Conservation (phyloP, 345 rosid species). For the Firmiana major region DNA sequence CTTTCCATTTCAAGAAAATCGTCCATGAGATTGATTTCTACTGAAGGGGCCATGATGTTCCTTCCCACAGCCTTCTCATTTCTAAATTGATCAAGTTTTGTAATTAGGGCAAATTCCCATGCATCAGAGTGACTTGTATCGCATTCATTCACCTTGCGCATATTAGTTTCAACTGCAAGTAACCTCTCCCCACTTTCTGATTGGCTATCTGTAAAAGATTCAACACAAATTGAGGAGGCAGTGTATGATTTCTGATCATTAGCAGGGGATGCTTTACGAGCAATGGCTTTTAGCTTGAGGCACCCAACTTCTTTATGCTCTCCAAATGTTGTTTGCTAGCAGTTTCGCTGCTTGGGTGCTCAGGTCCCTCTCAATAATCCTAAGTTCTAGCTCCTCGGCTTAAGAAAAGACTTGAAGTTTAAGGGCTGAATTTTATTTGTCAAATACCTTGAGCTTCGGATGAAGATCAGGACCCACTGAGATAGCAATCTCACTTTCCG, state of each 20-base stretch:
- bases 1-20: constrained; percentile 96
- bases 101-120: constrained; percentile 29
- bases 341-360: constrained; percentile 85
- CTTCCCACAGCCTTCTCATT: constrained; percentile 35
- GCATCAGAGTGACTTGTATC: constrained; percentile 31
- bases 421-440: constrained; percentile 61
- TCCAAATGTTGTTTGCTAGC: constrained; percentile 89
- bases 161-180: constrained; percentile 44
- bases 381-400: constrained; percentile 52
- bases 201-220: constrained; percentile 64
- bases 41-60: constrained; percentile 35
- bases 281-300: constrained; percentile 53
- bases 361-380: constrained; percentile 74
- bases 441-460: constrained; percentile 49
- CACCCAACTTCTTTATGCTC: constrained; percentile 72
- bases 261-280: constrained; percentile 36
- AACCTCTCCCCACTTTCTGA: constrained; percentile 58
- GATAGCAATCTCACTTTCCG: constrained; percentile 30
- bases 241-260: constrained; percentile 32
- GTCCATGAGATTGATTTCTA: constrained; percentile 76
- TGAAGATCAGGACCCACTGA: constrained; percentile 34
- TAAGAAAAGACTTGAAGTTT: constrained; percentile 48
- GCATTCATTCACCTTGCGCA: constrained; percentile 26
- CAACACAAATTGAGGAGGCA: constrained; percentile 47
- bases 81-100: constrained; percentile 37